Conservation (phyloP, 2,329 filamentous ascomycete species). For the Neocucurbitaria cava region DNA sequence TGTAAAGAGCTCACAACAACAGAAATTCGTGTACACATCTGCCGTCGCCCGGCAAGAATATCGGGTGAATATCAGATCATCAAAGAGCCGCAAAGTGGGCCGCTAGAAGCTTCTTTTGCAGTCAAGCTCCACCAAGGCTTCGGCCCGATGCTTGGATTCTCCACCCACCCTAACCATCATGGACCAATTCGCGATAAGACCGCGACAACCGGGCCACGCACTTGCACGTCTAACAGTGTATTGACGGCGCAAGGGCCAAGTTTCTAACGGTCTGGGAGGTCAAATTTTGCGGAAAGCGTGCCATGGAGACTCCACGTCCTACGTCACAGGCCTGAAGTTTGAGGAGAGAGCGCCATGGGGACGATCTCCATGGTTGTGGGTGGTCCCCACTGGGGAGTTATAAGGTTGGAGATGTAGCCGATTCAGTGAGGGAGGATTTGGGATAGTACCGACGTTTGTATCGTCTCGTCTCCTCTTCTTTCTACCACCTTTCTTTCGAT, state of each 20-base stretch:
- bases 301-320: conserved; percentile 35
- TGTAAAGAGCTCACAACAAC: neutral
- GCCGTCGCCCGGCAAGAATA: conserved; percentile 22
- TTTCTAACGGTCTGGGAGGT: conserved; percentile 16
- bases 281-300: conserved; percentile 26
- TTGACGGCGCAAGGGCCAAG: conserved; percentile 14
- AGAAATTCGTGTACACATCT: conserved; percentile 4
- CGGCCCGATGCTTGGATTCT: conserved; percentile 28
- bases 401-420: conserved; percentile 28
- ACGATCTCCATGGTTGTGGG: conserved; percentile 27
- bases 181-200: conserved; percentile 13
- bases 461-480: conserved; percentile 3
- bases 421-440: conserved; percentile 5
- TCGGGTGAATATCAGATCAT: conserved; percentile 19
- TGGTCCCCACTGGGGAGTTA: conserved; percentile 32
- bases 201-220: conserved; percentile 25
- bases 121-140: conserved; percentile 35
- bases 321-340: conserved; percentile 26
- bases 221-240: too few species aligned
- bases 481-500: conserved; percentile 11
- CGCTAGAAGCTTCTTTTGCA: conserved; percentile 42
- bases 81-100: conserved; percentile 39
- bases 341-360: conserved; percentile 25
- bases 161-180: conserved; percentile 25
- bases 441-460: conserved; percentile 15